These are phyloP conservation scores for Paraleonurus japonicus DNA, from an alignment of 257 asterid genomes.

Conservation along the genomic window DNA sequence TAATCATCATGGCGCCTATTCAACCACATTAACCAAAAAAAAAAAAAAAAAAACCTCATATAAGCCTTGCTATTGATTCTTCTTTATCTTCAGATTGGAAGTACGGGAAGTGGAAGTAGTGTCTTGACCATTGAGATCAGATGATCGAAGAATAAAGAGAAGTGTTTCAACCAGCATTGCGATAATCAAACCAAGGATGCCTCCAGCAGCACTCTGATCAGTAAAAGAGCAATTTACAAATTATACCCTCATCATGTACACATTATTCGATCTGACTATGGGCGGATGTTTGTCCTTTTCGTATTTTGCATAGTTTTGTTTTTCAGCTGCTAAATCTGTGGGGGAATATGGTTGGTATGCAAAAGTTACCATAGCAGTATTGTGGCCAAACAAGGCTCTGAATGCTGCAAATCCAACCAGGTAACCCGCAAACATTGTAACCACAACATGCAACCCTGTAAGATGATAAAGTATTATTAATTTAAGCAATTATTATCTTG, in stretches of 20 bases:
- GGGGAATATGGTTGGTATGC: neutral
- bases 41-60: neutral
- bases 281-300: neutral
- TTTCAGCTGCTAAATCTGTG: neutral
- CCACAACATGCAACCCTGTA: conserved; percentile 82
- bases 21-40: neutral
- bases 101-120: conserved; percentile 32
- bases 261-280: neutral
- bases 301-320: neutral
- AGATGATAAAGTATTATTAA: conserved; percentile 19
- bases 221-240: neutral
- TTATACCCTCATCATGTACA: neutral
- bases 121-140: conserved; percentile 39
- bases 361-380: conserved; percentile 69
- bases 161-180: conserved; percentile 93
- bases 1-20: neutral
- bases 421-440: conserved; percentile 88
- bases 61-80: conserved; percentile 42
- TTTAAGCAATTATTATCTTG: conserved; percentile 2
- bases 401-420: conserved; percentile 84
- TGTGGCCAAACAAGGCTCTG: conserved; percentile 80
- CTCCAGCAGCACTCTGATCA: conserved; percentile 89
- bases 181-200: conserved; percentile 85
- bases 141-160: conserved; percentile 63
- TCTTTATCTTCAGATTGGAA: conserved; percentile 46